Conservation (phyloP, 2,329 filamentous ascomycete genomes). For the Pseudogymnoascus destructans region DNA sequence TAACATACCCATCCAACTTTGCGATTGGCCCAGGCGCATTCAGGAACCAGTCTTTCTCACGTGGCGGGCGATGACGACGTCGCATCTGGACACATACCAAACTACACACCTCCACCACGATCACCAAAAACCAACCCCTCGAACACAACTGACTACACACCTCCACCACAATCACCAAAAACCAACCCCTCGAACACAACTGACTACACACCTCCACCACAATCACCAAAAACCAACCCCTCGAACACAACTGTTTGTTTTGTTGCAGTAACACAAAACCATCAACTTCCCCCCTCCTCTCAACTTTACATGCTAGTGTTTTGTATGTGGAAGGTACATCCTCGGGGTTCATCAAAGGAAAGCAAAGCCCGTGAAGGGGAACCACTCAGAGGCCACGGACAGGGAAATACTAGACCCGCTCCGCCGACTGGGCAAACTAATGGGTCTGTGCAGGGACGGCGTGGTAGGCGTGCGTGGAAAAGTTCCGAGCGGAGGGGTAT, state of each 20-base stretch:
- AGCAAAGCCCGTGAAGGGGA: neutral
- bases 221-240: neutral
- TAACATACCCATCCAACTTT: neutral
- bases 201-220: neutral
- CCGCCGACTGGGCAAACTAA: neutral
- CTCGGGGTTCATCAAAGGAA: neutral
- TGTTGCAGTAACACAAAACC: too few species aligned
- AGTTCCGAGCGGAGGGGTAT: neutral
- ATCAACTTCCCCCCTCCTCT: too few species aligned
- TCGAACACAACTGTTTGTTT: too few species aligned
- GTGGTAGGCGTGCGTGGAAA: neutral
- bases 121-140: neutral
- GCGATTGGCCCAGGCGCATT: neutral
- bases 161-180: neutral
- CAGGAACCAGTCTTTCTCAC: neutral
- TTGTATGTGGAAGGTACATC: neutral
- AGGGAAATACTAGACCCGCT: neutral
- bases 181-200: neutral
- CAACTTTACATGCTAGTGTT: too few species aligned
- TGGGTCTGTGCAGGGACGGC: neutral
- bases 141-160: neutral
- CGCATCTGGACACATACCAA: neutral
- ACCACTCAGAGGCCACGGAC: neutral
- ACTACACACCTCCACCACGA: neutral
- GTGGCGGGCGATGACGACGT: neutral